These are phyloP conservation scores for Trypanosomatidae sp. DNA, from an alignment of 208 protist species.

Conservation along the genomic window DNA sequence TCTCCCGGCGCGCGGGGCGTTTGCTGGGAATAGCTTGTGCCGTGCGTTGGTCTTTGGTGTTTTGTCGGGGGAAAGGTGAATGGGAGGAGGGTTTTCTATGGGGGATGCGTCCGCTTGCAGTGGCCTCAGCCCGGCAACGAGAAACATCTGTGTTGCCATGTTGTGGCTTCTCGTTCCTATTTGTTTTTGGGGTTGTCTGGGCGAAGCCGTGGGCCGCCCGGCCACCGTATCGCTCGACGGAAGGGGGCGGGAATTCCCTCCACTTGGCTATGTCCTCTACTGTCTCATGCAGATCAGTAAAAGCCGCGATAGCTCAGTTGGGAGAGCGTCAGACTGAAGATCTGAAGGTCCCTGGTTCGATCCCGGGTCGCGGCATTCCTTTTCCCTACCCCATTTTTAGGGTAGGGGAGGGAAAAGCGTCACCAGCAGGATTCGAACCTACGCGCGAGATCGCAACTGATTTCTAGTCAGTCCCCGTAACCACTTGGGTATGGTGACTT, in stretches of 20 bases:
- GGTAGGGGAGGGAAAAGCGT: constrained; percentile 21
- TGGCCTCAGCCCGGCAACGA: neutral
- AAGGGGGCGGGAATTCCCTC: too few relatives aligned
- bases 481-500: constrained; percentile 81
- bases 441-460: constrained; percentile 83
- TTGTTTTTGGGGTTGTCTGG: neutral
- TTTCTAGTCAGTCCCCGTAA: constrained; percentile 88
- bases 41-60: neutral
- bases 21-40: neutral
- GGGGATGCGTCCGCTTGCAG: neutral
- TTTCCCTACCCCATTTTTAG: constrained; percentile 17
- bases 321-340: constrained; percentile 92
- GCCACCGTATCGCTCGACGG: too few relatives aligned
- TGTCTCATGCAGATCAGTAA: neutral
- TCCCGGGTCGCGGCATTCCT: constrained; percentile 78
- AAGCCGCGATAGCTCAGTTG: constrained; percentile 87
- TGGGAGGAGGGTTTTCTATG: neutral
- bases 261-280: neutral
- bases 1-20: neutral
- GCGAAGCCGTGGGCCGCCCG: neutral
- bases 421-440: constrained; percentile 84
- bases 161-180: neutral
- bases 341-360: constrained; percentile 91
- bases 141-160: neutral
- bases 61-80: neutral